A percentile compares a stretch with the other conserved stretches of the same genome.
Evolutionary conservation across 805 yeast species (phyloP).

Genomic region (Dipodascus geniculatus): DNA sequence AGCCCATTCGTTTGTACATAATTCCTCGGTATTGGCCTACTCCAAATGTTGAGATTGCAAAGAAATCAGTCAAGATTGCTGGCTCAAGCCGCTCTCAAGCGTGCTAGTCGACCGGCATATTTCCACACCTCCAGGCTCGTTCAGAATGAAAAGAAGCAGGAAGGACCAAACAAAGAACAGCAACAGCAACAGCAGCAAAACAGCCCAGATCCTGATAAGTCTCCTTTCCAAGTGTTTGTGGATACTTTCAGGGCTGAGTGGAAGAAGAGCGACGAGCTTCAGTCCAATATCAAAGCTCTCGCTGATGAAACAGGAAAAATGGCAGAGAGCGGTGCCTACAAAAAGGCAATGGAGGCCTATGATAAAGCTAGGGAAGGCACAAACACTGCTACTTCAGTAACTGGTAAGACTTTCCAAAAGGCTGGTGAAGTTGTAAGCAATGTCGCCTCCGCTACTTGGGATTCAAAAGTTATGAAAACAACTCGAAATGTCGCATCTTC

Average conservation of each 20-base stretch:
- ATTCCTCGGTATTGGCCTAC: neutral
- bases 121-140: constrained; percentile 1
- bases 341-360: constrained; percentile 85
- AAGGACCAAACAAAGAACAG: neutral
- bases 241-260: constrained; percentile 89
- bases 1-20: neutral
- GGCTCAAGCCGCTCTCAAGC: constrained; percentile 1
- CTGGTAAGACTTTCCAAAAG: constrained; percentile 63
- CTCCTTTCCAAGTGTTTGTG: constrained; percentile 81
- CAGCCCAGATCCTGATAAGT: constrained; percentile 15
- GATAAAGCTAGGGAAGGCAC: constrained; percentile 67
- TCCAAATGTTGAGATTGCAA: neutral
- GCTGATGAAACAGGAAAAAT: constrained; percentile 93
- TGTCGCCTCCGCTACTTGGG: constrained; percentile 91
- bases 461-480: constrained; percentile 79
- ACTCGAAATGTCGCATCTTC: constrained; percentile 77
- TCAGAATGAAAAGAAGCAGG: constrained; percentile 2
- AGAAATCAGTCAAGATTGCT: neutral
- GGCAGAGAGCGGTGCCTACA: constrained; percentile 89
- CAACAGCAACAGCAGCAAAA: constrained; percentile 2
- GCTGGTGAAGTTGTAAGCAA: constrained; percentile 92
- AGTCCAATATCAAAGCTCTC: constrained; percentile 84
- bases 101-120: constrained; percentile 2
- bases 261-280: constrained; percentile 79
- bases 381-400: constrained; percentile 36